Evolutionary conservation across 257 asterid genomes (phyloP).

Genomic region (Fraxinus quadrangulata): DNA sequence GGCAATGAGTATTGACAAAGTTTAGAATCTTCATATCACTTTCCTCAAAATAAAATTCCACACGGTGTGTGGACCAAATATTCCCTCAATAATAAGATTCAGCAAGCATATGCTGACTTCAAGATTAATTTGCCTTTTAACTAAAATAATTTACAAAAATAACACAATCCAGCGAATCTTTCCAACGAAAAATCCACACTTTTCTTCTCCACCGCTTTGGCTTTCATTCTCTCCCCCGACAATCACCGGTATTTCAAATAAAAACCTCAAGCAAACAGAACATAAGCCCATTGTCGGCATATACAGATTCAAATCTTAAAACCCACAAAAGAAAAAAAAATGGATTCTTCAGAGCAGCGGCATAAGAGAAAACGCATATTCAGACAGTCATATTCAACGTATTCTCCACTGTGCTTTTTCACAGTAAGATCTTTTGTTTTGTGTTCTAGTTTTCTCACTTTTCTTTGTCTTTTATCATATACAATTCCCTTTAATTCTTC

Average conservation of each 20-base stretch:
- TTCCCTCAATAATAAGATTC: not conserved
- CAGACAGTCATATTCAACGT: constrained; percentile 38
- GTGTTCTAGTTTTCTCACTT: constrained; percentile 52
- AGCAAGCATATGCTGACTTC: not conserved
- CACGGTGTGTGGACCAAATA: not conserved
- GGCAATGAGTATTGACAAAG: too few species aligned
- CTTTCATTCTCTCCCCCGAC: constrained; percentile 37
- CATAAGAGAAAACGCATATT: constrained; percentile 72
- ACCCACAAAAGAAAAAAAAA: not conserved
- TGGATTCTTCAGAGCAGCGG: constrained; percentile 52
- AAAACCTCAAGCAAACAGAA: constrained; percentile 21
- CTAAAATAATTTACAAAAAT: not conserved
- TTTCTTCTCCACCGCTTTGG: not conserved
- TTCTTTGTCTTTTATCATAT: constrained; percentile 52
- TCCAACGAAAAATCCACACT: not conserved
- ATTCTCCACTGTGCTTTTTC: constrained; percentile 34
- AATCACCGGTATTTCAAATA: constrained; percentile 36
- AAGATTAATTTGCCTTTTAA: not conserved
- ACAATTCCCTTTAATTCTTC: constrained; percentile 51
- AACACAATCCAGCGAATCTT: not conserved
- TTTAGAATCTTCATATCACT: too few species aligned
- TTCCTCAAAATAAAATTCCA: too few species aligned
- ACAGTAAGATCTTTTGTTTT: constrained; percentile 68
- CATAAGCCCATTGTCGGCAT: constrained; percentile 48
- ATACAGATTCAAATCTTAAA: constrained; percentile 27